Evolutionary conservation across 192 early-diverging fungal genomes (phyloP).

Genomic region (Coemansia sp.): DNA sequence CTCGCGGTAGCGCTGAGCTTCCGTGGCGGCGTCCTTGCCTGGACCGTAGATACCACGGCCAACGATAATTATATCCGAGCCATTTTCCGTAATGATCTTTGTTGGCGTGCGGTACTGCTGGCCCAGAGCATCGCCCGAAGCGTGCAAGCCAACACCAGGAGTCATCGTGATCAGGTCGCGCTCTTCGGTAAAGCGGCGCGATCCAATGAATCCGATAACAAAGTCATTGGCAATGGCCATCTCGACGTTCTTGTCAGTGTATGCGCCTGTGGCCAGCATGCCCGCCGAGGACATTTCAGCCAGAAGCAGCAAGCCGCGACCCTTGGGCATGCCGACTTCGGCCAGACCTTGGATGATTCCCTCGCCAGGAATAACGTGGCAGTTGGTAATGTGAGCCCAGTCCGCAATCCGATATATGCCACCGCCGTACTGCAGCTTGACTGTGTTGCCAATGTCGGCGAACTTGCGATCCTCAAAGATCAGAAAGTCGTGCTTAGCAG

Average conservation of each 20-base stretch:
- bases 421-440: conserved; percentile 89
- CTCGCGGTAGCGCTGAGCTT: conserved; percentile 83
- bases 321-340: conserved; percentile 79
- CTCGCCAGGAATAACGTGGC: conserved; percentile 91
- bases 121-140: conserved; percentile 82
- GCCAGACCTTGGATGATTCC: conserved; percentile 93
- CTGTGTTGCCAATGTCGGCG: conserved; percentile 98
- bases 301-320: conserved; percentile 81
- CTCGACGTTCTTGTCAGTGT: conserved; percentile 81
- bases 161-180: conserved; percentile 94
- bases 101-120: conserved; percentile 95
- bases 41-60: conserved; percentile 95
- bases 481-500: conserved; percentile 88
- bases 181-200: conserved; percentile 62
- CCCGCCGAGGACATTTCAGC: conserved; percentile 97
- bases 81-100: conserved; percentile 78
- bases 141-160: conserved; percentile 89
- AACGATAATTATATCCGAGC: conserved; percentile 97
- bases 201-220: conserved; percentile 92
- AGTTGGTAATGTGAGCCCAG: conserved; percentile 97
- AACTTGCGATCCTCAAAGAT: conserved; percentile 99
- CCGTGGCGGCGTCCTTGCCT: conserved; percentile 64
- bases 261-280: conserved; percentile 75
- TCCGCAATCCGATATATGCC: conserved; percentile 92
- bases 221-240: conserved; percentile 92